These are phyloP conservation scores for Allantophomopsis cytisporea DNA, from an alignment of 2,329 filamentous ascomycete genomes.

Conservation along the genomic window DNA sequence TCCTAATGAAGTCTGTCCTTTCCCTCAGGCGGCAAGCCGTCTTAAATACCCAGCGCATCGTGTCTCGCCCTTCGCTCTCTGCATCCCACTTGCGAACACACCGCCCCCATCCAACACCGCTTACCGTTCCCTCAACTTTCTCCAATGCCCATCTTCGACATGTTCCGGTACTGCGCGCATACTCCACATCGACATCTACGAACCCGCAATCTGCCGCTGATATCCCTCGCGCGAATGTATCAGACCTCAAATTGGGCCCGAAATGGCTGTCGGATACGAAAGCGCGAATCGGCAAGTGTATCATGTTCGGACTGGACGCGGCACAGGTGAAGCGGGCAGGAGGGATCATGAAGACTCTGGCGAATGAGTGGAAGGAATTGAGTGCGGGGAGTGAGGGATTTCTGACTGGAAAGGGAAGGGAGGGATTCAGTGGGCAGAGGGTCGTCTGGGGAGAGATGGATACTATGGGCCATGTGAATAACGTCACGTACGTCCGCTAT, in stretches of 20 bases:
- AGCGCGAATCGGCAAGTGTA: slow-evolving; percentile 56
- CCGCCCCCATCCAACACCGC: slow-evolving; percentile 6
- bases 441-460: slow-evolving; percentile 83
- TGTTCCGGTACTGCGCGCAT: too few relatives aligned
- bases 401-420: slow-evolving; percentile 46
- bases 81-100: slow-evolving; percentile 4
- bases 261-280: slow-evolving; percentile 61
- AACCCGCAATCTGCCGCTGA: too few relatives aligned
- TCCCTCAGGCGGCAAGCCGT: not conserved
- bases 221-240: not conserved
- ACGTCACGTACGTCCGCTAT: slow-evolving; percentile 71
- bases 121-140: not conserved
- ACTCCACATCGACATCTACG: too few relatives aligned
- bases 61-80: not conserved
- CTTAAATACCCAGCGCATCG: not conserved
- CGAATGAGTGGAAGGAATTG: slow-evolving; percentile 56
- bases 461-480: slow-evolving; percentile 69
- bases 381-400: slow-evolving; percentile 66
- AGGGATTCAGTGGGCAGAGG: slow-evolving; percentile 48
- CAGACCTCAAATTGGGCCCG: slow-evolving; percentile 24
- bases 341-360: slow-evolving; percentile 42
- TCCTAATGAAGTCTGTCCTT: too few relatives aligned
- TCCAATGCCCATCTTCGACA: too few relatives aligned
- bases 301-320: slow-evolving; percentile 55
- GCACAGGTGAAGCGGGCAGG: slow-evolving; percentile 44